Evolutionary conservation across 2,329 filamentous ascomycete genomes (phyloP).

Genomic region (Fusarium papillatum): DNA sequence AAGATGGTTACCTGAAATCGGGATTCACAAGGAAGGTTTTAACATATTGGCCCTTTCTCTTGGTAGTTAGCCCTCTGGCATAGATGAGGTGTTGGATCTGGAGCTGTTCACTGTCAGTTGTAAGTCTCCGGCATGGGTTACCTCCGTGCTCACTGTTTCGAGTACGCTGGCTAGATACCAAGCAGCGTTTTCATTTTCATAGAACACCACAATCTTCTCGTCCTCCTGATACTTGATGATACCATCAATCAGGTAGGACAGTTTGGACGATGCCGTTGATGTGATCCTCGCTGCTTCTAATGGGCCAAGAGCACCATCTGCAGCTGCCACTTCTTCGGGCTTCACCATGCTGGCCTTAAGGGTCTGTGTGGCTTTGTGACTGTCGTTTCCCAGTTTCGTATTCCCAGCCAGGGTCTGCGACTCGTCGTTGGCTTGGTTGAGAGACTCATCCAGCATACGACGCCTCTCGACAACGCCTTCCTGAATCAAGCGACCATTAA

Average conservation of each 20-base stretch:
- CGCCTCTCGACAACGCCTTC: slow-evolving; percentile 54
- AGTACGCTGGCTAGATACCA: slow-evolving; percentile 88
- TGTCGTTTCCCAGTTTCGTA: slow-evolving; percentile 57
- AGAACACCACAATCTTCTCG: slow-evolving; percentile 95
- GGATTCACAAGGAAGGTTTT: slow-evolving; percentile 80
- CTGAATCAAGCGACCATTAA: slow-evolving; percentile 60
- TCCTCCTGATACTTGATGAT: slow-evolving; percentile 75
- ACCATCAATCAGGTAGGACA: slow-evolving; percentile 85
- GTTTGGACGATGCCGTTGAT: slow-evolving; percentile 89
- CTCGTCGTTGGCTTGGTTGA: slow-evolving; percentile 20
- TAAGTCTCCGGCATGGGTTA: background rate
- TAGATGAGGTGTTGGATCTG: slow-evolving; percentile 76
- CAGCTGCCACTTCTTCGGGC: slow-evolving; percentile 34
- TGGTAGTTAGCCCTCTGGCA: slow-evolving; percentile 71
- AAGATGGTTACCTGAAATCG: slow-evolving; percentile 64
- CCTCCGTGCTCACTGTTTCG: slow-evolving; percentile 69
- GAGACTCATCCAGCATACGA: slow-evolving; percentile 43
- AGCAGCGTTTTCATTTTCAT: slow-evolving; percentile 88
- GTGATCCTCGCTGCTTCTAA: slow-evolving; percentile 73
- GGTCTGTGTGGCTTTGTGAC: slow-evolving; percentile 49
- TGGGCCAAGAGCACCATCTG: slow-evolving; percentile 52
- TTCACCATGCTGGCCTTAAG: slow-evolving; percentile 44
- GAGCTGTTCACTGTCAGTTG: slow-evolving; percentile 53
- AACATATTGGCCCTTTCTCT: slow-evolving; percentile 80
- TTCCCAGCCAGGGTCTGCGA: slow-evolving; percentile 55